Conservation (phyloP, 768 basidiomycete species). For the Macrolepiota dolichaula region DNA sequence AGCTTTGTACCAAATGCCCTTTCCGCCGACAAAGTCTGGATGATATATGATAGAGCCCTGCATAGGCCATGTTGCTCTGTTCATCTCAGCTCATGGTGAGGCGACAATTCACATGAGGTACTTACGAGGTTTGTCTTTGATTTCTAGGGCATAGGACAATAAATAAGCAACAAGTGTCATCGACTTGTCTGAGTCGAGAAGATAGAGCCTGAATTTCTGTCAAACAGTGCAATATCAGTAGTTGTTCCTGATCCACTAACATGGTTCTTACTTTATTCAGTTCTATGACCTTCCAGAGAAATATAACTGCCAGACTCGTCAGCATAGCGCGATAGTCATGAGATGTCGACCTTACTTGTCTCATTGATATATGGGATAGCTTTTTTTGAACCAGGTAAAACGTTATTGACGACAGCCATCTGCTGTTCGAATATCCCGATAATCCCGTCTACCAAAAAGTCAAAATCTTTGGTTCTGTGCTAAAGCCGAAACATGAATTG, state of each 20-base stretch:
- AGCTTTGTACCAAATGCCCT: slow-evolving; percentile 71
- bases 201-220: slow-evolving; percentile 87
- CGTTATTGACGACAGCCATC: slow-evolving; percentile 64
- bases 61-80: slow-evolving; percentile 90
- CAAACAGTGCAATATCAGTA: slow-evolving; percentile 9
- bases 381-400: slow-evolving; percentile 84
- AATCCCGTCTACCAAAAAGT: slow-evolving; percentile 78
- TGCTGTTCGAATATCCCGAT: slow-evolving; percentile 69
- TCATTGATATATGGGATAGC: slow-evolving; percentile 82
- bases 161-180: slow-evolving; percentile 78
- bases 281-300: slow-evolving; percentile 92
- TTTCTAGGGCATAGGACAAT: slow-evolving; percentile 77
- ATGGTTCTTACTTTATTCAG: slow-evolving; percentile 72
- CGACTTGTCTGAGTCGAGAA: slow-evolving; percentile 77
- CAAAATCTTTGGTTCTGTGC: slow-evolving; percentile 90
- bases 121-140: slow-evolving; percentile 92
- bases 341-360: slow-evolving; percentile 50
- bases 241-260: background rate
- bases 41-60: slow-evolving; percentile 84
- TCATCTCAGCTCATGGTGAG: slow-evolving; percentile 8
- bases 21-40: slow-evolving; percentile 90
- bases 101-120: slow-evolving; percentile 9
- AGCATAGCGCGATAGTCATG: background rate
- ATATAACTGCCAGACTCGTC: slow-evolving; percentile 46
- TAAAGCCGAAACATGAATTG: slow-evolving; percentile 25